Percentiles rank a stretch among this genome's conserved stretches.
Evolutionary conservation across 768 basidiomycete genomes (phyloP).

Genomic region (Chiua virens): DNA sequence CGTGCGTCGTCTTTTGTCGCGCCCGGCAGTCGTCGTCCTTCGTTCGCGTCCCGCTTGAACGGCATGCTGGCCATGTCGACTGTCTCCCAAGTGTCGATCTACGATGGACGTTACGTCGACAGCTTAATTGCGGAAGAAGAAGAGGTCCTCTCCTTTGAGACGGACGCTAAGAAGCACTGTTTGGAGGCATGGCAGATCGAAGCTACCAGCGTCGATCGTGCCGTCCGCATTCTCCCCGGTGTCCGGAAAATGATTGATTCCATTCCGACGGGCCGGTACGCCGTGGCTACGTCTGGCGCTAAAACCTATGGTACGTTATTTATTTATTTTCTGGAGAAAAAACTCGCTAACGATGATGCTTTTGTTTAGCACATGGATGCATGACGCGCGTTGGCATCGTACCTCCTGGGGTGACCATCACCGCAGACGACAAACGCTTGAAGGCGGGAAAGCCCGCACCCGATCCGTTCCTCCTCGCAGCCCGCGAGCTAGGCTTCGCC

Average conservation of each 20-base stretch:
- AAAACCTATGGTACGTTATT: conserved; percentile 58
- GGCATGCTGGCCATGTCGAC: conserved; percentile 39
- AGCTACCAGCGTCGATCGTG: conserved; percentile 55
- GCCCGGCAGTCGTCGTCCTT: conserved; percentile 42
- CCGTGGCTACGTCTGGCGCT: conserved; percentile 73
- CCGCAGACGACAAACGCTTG: conserved; percentile 73
- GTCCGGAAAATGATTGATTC: conserved; percentile 64
- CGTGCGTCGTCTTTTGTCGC: conserved; percentile 42
- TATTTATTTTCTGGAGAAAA: background rate
- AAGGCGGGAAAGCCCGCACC: conserved; percentile 65
- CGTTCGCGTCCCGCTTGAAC: conserved; percentile 44
- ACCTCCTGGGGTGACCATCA: conserved; percentile 68
- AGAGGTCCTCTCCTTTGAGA: conserved; percentile 30
- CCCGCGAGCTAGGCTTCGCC: conserved; percentile 54
- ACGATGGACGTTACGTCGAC: conserved; percentile 24
- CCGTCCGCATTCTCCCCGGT: conserved; percentile 71
- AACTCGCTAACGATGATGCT: background rate
- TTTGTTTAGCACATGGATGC: conserved; percentile 54
- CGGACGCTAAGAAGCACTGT: conserved; percentile 29
- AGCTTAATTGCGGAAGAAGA: conserved; percentile 36
- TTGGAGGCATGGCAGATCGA: conserved; percentile 56
- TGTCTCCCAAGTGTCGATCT: conserved; percentile 30
- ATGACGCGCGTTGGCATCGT: conserved; percentile 69
- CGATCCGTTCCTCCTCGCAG: conserved; percentile 64
- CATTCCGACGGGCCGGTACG: conserved; percentile 64